These are phyloP conservation scores for Anthracocystis walkeri DNA, from an alignment of 1,284 basidiomycete species.

Conservation along the genomic window DNA sequence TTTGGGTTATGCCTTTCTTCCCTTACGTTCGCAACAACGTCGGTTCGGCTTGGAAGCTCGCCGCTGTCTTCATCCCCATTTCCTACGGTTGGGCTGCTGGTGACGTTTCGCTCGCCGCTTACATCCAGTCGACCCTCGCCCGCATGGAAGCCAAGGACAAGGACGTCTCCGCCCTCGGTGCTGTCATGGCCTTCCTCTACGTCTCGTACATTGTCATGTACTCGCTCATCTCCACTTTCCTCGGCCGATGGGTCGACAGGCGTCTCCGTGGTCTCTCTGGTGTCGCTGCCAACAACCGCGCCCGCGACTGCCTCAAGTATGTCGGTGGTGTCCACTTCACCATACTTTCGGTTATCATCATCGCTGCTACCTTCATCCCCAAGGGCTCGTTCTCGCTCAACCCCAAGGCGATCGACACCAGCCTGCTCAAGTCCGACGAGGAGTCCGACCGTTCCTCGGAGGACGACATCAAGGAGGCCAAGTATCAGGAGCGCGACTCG, in stretches of 20 bases:
- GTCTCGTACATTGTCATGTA: constrained; percentile 63
- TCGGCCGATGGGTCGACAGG: constrained; percentile 69
- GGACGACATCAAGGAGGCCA: constrained; percentile 44
- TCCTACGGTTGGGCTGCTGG: constrained; percentile 71
- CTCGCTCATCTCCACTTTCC: constrained; percentile 68
- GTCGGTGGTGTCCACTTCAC: constrained; percentile 69
- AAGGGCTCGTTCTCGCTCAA: constrained; percentile 68
- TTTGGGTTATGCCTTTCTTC: constrained; percentile 70
- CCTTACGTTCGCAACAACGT: constrained; percentile 45
- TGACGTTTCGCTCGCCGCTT: constrained; percentile 70
- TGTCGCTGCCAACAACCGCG: constrained; percentile 47
- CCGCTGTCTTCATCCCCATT: constrained; percentile 66
- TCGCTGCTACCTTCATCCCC: constrained; percentile 68
- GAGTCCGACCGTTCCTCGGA: constrained; percentile 35
- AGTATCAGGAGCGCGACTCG: constrained; percentile 48
- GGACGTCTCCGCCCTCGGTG: constrained; percentile 69
- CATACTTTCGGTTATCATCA: constrained; percentile 68
- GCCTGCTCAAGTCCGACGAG: constrained; percentile 49
- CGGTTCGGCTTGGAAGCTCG: constrained; percentile 63
- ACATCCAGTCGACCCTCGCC: constrained; percentile 70
- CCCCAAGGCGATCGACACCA: constrained; percentile 65
- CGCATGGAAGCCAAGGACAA: constrained; percentile 65
- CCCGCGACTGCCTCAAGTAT: constrained; percentile 59
- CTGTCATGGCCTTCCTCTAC: constrained; percentile 70
- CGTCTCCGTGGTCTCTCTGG: constrained; percentile 36